A percentile compares a stretch with the other conserved stretches of the same genome.
These are phyloP conservation scores for Heliamphora pulchella DNA, from an alignment of 179 eudicot species.

Conservation along the genomic window DNA sequence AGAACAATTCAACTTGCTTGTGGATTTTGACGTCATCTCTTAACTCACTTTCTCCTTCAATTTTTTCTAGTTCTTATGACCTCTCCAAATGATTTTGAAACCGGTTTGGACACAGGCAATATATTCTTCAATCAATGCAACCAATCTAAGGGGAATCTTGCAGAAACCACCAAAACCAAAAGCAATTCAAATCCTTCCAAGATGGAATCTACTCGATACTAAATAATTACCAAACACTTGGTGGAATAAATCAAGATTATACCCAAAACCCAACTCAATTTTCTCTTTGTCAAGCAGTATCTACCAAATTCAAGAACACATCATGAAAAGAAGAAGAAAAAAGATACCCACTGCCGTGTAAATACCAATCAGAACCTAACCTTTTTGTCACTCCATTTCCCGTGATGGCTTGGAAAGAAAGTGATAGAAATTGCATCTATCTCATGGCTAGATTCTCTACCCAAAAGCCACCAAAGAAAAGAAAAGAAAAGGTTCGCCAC, in stretches of 20 bases:
- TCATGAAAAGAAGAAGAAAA: conserved; percentile 11
- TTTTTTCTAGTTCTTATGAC: background rate
- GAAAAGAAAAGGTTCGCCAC: conserved; percentile 11
- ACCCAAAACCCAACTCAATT: conserved; percentile 11
- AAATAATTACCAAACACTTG: conserved; percentile 2
- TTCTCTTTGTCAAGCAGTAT: conserved; percentile 5
- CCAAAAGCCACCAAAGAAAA: conserved; percentile 16
- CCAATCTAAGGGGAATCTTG: background rate
- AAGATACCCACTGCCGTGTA: conserved; percentile 13
- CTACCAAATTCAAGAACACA: background rate
- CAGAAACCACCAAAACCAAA: conserved; percentile 2
- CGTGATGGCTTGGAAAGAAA: conserved; percentile 13
- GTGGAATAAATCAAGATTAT: conserved; percentile 7
- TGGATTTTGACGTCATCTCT: conserved; percentile 69
- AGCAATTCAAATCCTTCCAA: conserved; percentile 6
- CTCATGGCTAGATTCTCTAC: conserved; percentile 10
- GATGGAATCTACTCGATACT: conserved; percentile 11
- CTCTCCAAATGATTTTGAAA: background rate
- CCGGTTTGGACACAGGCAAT: background rate
- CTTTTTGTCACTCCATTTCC: conserved; percentile 9
- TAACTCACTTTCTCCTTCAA: conserved; percentile 8
- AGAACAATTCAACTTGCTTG: conserved; percentile 43
- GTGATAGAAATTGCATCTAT: conserved; percentile 4
- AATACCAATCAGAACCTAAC: conserved; percentile 8
- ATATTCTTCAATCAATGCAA: conserved; percentile 1